Evolutionary conservation across 768 basidiomycete genomes (phyloP), one percentile per base, ranked within the genome.

Genomic region (Tricholoma furcatifolium): DNA sequence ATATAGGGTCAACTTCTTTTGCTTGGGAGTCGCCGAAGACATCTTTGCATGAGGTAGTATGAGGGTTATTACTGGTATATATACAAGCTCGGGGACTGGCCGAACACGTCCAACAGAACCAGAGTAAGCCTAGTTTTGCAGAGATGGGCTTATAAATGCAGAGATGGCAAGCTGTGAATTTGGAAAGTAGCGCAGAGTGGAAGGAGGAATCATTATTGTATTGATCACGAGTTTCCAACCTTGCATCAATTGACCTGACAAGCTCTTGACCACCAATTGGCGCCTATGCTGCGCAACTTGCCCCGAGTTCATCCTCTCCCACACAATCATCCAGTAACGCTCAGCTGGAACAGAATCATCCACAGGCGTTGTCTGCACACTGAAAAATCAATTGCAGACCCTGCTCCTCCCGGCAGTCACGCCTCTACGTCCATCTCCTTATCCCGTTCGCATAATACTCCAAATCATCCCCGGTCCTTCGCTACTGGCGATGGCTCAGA

Each of bases 1-100:
- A 35, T 57, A 58, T 5, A 63, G 36, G 8, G 51, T 58, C 38
- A 64, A 20, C 14, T 59, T 54, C 50, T 48, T 56, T 8, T 38
- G 36, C 18, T 50, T 54, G 6, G 36, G 15, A 18, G 53, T 15
- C 6, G 50, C 17, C 6, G 50, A 20, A 35, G 53, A 52, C 42
- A 34, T 53, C 17, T 20, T 30, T 35, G 14, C 38, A 45, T 14
- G 31, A 27, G 20, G 43, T n/a, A 52, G 18, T 27, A 27, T 50
- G 32, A 24, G n/a, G 20, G 31, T 17, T 14, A 1, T 9, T 32
- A 15, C 21, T 35, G 38, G 17, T 17, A 40, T 41, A n/a, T 21
- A 30, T 21, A 30, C 18, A 31, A 23, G 30, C 30, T 35, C 4
- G 23, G 31, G 20, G 4, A n/a, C 44, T 32, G 21, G 18, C 23